Evolutionary conservation across 2,329 filamentous ascomycete genomes (phyloP).

Genomic region (Myrmaecium sp.): DNA sequence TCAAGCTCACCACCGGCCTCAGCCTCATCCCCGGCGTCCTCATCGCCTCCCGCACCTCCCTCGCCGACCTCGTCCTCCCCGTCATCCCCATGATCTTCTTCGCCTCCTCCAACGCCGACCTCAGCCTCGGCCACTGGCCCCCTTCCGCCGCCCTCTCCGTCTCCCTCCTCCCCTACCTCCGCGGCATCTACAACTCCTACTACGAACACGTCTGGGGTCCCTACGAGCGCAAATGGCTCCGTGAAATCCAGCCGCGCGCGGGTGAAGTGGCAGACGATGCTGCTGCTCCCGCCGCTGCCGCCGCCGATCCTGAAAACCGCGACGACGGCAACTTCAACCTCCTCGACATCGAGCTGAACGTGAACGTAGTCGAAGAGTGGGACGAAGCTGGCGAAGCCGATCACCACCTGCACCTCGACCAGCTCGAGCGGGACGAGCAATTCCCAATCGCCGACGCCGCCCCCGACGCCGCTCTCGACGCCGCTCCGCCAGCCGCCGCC

Average conservation of each 20-base stretch:
- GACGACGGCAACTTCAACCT: slow-evolving; percentile 30
- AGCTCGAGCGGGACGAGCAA: slow-evolving; percentile 15
- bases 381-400: slow-evolving; percentile 16
- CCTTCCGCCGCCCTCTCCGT: slow-evolving; percentile 50
- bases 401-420: slow-evolving; percentile 21
- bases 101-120: slow-evolving; percentile 30
- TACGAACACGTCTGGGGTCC: slow-evolving; percentile 43
- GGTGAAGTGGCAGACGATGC: slow-evolving; percentile 20
- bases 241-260: slow-evolving; percentile 42
- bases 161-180: slow-evolving; percentile 47
- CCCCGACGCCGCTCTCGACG: slow-evolving; percentile 8
- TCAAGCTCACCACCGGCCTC: slow-evolving; percentile 40
- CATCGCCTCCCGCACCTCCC: slow-evolving; percentile 47
- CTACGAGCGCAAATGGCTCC: slow-evolving; percentile 42
- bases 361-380: slow-evolving; percentile 29
- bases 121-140: slow-evolving; percentile 45
- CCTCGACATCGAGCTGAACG: slow-evolving; percentile 27
- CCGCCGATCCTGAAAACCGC: slow-evolving; percentile 8
- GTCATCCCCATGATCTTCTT: slow-evolving; percentile 46
- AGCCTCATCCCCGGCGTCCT: slow-evolving; percentile 52
- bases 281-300: slow-evolving; percentile 14
- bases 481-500: slow-evolving; percentile 13
- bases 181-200: slow-evolving; percentile 44
- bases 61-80: slow-evolving; percentile 46
- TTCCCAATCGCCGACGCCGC: slow-evolving; percentile 12